Base-by-base conservation (phyloP, 2,329 filamentous ascomycete species). In the Cordyceps pruinosa region DNA sequence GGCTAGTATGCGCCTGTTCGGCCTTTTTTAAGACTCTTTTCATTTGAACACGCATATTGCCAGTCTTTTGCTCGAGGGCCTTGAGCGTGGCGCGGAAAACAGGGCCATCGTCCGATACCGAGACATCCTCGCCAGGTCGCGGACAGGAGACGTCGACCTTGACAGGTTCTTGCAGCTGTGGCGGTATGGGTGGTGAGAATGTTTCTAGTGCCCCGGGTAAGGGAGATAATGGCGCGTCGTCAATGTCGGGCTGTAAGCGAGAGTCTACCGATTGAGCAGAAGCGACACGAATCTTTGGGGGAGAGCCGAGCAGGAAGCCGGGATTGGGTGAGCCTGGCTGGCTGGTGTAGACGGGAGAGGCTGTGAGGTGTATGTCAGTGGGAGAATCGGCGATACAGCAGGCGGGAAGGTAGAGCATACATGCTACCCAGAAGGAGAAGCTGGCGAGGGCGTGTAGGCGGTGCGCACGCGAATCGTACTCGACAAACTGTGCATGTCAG, bases 11-110 rank as follows among this genome's bases (percentile, higher is more conserved):
- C 17, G 91, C 92, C 7, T 90, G 86, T 67, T 97, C 94, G n/a
- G 94, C 94, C 67, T 87, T 90, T 69, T 94, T 95, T 63, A 99
- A 76, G 8, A 99, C 89, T 67, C 94, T 95, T 73, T 99, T 99
- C 85, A 97, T 97, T 64, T 93, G 89, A 23, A 83, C 79, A 58
- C 92, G 87, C 89, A 99, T 94, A 64, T 89, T 95, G 44, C 91
- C 90, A 0, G 93, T 99, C 76, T 96, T 97, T 68, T 96, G 92
- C 71, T 99, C 94, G 28, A 97, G 75, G 0, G 92, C 88, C 70
- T 97, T 97, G 80, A 99, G 95, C 0, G 94, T 97, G 19, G 94
- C 95, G 61, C 95, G 85, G 74, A 99, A 99, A 1, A 99, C 79
- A 0, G 95, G 94, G 0, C 94, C 94, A 72, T 99, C 94, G 64